Evolutionary conservation across 2,329 filamentous ascomycete genomes (phyloP).

Genomic region (Neonectria coccinea): DNA sequence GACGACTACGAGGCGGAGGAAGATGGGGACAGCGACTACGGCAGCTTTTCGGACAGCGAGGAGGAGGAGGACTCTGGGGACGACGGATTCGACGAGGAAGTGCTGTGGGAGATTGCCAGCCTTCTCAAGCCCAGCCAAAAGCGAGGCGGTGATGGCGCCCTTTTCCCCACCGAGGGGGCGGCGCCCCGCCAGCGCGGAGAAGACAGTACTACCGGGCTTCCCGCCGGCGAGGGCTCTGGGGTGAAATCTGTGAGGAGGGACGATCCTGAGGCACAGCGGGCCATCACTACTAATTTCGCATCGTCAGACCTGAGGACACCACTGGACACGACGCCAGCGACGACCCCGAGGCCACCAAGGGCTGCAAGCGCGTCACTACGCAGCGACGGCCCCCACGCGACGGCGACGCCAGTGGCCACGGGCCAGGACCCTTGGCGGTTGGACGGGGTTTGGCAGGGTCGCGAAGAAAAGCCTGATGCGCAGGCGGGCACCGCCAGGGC

Average conservation of each 20-base stretch:
- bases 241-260: conserved; percentile 32
- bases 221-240: conserved; percentile 30
- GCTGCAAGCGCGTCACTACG: conserved; percentile 20
- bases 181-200: conserved; percentile 31
- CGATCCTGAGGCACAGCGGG: conserved; percentile 17
- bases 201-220: conserved; percentile 25
- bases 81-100: conserved; percentile 70
- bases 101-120: conserved; percentile 73
- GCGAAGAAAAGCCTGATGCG: conserved; percentile 14
- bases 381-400: conserved; percentile 36
- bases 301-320: conserved; percentile 25
- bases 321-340: conserved; percentile 1
- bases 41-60: conserved; percentile 43
- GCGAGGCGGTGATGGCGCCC: conserved; percentile 61
- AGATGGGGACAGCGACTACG: conserved; percentile 50
- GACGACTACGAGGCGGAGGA: conserved; percentile 70
- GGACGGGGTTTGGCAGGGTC: conserved; percentile 22
- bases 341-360: neutral
- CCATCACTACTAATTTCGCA: conserved; percentile 33
- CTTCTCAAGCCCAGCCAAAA: conserved; percentile 65
- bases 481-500: conserved; percentile 25
- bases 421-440: conserved; percentile 35
- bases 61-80: conserved; percentile 53
- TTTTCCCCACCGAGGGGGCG: conserved; percentile 28
- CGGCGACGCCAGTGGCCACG: conserved; percentile 40